Percentiles rank a stretch among this genome's conserved stretches.
Conservation (phyloP, 2,329 filamentous ascomycete genomes). For the Pseudocercospora vitis region DNA sequence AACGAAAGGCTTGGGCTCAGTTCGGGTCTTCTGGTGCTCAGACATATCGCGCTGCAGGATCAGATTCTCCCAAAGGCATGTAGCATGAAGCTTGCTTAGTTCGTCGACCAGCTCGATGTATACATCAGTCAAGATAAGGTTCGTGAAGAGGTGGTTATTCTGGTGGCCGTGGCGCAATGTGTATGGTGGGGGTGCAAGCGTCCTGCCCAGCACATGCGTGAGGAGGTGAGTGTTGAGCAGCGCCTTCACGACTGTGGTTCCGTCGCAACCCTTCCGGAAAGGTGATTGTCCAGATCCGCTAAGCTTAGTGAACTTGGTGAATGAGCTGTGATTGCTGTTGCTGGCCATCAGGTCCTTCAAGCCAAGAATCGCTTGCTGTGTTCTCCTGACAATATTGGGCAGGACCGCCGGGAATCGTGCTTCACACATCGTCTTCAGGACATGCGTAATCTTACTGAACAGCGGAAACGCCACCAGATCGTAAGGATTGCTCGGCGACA, state of each 20-base stretch:
- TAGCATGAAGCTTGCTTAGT: constrained; percentile 74
- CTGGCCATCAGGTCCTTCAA: constrained; percentile 64
- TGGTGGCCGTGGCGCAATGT: constrained; percentile 47
- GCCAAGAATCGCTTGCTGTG: constrained; percentile 66
- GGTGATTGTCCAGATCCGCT: constrained; percentile 34
- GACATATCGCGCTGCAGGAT: constrained; percentile 72
- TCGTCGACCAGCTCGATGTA: constrained; percentile 72
- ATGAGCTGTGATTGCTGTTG: constrained; percentile 23
- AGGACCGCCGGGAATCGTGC: constrained; percentile 76
- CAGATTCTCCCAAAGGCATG: constrained; percentile 82
- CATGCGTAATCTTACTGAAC: constrained; percentile 68
- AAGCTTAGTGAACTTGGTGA: constrained; percentile 24
- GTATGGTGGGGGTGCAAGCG: constrained; percentile 32
- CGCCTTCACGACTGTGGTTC: constrained; percentile 76
- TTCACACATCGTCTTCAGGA: constrained; percentile 77
- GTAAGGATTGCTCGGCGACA: constrained; percentile 75
- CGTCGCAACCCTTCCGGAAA: constrained; percentile 47
- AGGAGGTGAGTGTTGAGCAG: constrained; percentile 75
- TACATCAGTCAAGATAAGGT: constrained; percentile 81
- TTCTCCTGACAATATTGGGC: constrained; percentile 74
- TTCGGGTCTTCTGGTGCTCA: constrained; percentile 59
- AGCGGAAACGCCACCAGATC: constrained; percentile 68
- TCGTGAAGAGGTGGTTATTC: constrained; percentile 67
- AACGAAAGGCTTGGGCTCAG: constrained; percentile 41
- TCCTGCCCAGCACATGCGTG: constrained; percentile 64